phyloP scores from a whole-genome alignment of 495 filamentous ascomycete species.

The Daldinia caldariorum region DNA sequence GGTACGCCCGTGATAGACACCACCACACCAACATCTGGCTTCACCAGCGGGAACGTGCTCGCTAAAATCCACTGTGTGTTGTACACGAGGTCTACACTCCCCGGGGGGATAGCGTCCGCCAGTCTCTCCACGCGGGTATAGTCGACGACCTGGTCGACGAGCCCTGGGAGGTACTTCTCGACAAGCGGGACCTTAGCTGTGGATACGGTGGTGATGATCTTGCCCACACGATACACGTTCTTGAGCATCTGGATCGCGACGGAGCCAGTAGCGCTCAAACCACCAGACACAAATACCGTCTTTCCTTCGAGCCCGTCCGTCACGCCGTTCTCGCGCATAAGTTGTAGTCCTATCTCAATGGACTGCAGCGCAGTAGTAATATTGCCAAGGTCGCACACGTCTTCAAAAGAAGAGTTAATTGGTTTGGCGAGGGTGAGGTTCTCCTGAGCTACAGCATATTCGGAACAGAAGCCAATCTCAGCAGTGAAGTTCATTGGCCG shows the following conservation, averaged over 20 bases:
- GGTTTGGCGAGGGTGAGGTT: conserved; percentile 53
- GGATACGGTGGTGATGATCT: conserved; percentile 63
- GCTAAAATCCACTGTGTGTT: conserved; percentile 57
- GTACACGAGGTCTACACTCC: conserved; percentile 63
- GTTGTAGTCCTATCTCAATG: conserved; percentile 51
- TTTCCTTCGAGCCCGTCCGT: conserved; percentile 58
- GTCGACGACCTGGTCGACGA: conserved; percentile 57
- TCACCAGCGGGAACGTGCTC: conserved; percentile 52
- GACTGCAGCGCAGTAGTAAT: conserved; percentile 57
- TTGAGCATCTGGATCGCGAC: conserved; percentile 64
- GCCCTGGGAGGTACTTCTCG: conserved; percentile 50
- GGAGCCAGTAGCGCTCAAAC: conserved; percentile 61
- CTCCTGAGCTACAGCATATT: conserved; percentile 52
- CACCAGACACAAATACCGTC: conserved; percentile 64
- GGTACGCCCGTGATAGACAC: conserved; percentile 56
- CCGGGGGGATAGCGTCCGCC: conserved; percentile 51
- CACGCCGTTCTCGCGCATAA: conserved; percentile 49
- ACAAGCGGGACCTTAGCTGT: conserved; percentile 62
- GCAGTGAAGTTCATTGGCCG: conserved; percentile 44
- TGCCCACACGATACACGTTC: conserved; percentile 60
- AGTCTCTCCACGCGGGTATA: conserved; percentile 54
- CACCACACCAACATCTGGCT: conserved; percentile 52
- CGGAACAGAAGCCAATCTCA: conserved; percentile 47
- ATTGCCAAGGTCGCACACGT: conserved; percentile 51
- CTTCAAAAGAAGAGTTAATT: conserved; percentile 44